A percentile compares a stretch with the other conserved stretches of the same genome.
phyloP scores from a whole-genome alignment of 1,284 basidiomycete species.

The Rhodotorula glutinis region DNA sequence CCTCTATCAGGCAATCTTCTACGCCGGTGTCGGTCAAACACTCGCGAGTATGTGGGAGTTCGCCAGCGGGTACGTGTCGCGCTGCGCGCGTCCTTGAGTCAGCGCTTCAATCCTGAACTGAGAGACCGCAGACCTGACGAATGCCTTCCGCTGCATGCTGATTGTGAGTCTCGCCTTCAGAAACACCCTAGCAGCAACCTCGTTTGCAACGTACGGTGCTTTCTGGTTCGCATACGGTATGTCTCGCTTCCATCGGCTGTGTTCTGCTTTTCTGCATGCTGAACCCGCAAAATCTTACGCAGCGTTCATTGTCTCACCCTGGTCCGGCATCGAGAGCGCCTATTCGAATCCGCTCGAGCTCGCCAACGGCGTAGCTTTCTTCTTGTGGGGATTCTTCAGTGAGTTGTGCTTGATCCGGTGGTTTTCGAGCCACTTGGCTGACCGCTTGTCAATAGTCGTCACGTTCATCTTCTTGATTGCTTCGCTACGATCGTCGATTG shows the following conservation, averaged over 20 bases:
- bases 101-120: no score
- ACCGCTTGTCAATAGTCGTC: slow-evolving; percentile 53
- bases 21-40: slow-evolving; percentile 67
- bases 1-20: slow-evolving; percentile 1
- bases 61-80: background rate
- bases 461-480: slow-evolving; percentile 59
- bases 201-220: slow-evolving; percentile 46
- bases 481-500: slow-evolving; percentile 63
- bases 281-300: no score
- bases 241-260: no score
- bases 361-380: slow-evolving; percentile 51
- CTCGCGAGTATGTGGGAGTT: slow-evolving; percentile 51
- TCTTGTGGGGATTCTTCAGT: slow-evolving; percentile 43
- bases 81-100: background rate
- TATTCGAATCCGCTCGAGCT: slow-evolving; percentile 53
- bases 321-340: slow-evolving; percentile 54
- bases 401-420: background rate
- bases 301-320: slow-evolving; percentile 43
- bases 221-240: slow-evolving; percentile 28
- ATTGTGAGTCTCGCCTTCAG: slow-evolving; percentile 54
- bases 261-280: no score
- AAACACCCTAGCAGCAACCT: slow-evolving; percentile 61
- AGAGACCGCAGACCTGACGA: no score
- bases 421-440: no score
- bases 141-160: no score